Evolutionary conservation across 1,284 basidiomycete genomes (phyloP), one percentile per base, ranked within the genome.

Genomic region (Puccinia horiana): DNA sequence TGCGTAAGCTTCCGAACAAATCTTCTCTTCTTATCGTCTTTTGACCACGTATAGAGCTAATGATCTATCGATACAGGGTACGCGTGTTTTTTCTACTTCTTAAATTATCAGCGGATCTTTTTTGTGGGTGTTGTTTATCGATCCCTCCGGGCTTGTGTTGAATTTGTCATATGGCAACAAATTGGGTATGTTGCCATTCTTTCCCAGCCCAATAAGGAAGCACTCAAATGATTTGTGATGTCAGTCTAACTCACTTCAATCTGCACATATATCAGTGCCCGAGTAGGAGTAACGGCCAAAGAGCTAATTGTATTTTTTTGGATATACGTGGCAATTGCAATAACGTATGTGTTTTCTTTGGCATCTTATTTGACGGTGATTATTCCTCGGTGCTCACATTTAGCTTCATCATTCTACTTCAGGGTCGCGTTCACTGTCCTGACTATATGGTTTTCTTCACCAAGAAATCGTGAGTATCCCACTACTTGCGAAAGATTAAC

Each of bases 361-460:
- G 8, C 26, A 44, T 44, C 20, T n/a, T 49, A 1, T 26, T n/a
- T 32, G 26, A 29, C 18, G 1, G 32, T 26, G n/a, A 35, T 35
- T 52, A 0, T 49, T 77, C 20, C 61, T 65, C 29, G 32, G 20
- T 29, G 26, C 58, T 63, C 1, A 44, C 42, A 40, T 12, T 20
- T 54, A 32, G 18, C 56, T 29, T 72, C 11, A 29, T 20, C 11
- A 16, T 20, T 20, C 29, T 16, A 5, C 42, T 42, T 37, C 40
- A 78, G 76, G 32, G 76, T 78, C 52, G 58, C 76, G 32, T 65
- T 65, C 32, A 65, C 76, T 20, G 76, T 78, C 16, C 35, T 78
- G 20, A 78, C 63, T 44, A 78, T 78, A 32, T 78, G 76, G 76
- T 78, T 78, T 78, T 69, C 63, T 37, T 65, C 61, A 20, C 76